Evolutionary conservation across 2,329 filamentous ascomycete genomes (phyloP).

Genomic region (Aspergillus bombycis): DNA sequence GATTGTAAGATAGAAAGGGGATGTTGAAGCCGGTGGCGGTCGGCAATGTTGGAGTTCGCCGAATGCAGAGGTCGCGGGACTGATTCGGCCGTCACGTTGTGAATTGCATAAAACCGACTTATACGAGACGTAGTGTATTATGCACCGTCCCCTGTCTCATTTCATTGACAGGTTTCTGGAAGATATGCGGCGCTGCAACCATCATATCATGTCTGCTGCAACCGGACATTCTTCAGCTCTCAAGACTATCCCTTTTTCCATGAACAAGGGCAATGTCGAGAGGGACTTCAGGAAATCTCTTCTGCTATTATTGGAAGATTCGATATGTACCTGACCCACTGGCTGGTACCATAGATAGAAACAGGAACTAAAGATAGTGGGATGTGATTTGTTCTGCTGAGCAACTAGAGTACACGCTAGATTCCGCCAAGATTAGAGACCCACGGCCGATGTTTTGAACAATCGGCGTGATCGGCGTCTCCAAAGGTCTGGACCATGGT

Average conservation of each 20-base stretch:
- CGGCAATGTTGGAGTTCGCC: neutral
- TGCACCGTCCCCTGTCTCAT: neutral
- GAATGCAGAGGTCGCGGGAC: neutral
- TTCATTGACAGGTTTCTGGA: neutral
- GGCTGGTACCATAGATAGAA: conserved; percentile 18
- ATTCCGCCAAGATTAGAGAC: neutral
- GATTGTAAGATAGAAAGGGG: neutral
- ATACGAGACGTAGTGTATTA: neutral
- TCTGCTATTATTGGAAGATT: conserved; percentile 8
- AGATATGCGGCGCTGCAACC: neutral
- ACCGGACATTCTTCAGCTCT: conserved; percentile 1
- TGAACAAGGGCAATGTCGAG: neutral
- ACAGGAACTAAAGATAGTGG: conserved; percentile 6
- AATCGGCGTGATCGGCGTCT: conserved; percentile 14
- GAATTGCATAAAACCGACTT: neutral
- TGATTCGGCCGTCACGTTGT: neutral
- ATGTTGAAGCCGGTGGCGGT: neutral
- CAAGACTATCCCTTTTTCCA: neutral
- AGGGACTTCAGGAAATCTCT: neutral
- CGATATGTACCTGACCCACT: conserved; percentile 15
- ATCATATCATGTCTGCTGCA: neutral
- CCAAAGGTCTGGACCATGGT: conserved; percentile 14
- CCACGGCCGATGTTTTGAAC: conserved; percentile 17
- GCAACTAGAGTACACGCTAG: conserved; percentile 5
- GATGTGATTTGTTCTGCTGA: neutral